Evolutionary conservation across 306 rosid species (phyloP), one percentile per base, ranked within the genome.

Genomic region (Trichosanthes cucumerina): DNA sequence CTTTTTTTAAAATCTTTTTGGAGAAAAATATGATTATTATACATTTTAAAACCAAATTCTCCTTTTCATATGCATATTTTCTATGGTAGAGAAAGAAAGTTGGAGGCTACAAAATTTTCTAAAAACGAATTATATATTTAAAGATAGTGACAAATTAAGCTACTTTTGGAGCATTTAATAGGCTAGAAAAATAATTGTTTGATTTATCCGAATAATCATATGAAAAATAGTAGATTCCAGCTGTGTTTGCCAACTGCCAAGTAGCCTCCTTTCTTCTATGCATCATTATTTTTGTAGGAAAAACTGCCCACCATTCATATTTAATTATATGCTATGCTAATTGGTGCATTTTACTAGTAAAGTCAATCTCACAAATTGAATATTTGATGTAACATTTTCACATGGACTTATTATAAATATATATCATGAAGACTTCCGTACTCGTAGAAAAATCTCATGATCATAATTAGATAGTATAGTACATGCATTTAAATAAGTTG

Each of bases 151-250:
- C 33, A 68, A 41, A 65, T 65, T 65, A 65, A 39, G 2, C n/a
- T 41, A 68, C 10, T 68, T 68, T 68, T 11, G 34, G 12, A 41
- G 75, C 75, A 68, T 41, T 41, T 38, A 68, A 9, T 68, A 9
- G 19, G 53, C 34, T 68, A 68, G 0, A 41, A 68, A 65, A 39
- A 68, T 39, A 68, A 68, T 68, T 41, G 34, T 39, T 41, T 41
- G 75, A 68, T 68, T 41, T 41, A 68, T 41, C 75, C 52, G 41
- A 5, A 43, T 68, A 41, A 68, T 68, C 75, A 68, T 68, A 68
- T 2, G 33, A 38, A 6, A 9, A 66, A 39, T 4, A 19, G 49
- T 66, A 66, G 49, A 66, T 19, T 38, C 73, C 73, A 66, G 73
- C 73, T 66, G 73, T 38, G 73, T 66, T 66, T 19, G 11, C 36